These are phyloP conservation scores for Cutaneotrichosporon cutaneum DNA, from an alignment of 1,284 basidiomycete species.

Conservation along the genomic window DNA sequence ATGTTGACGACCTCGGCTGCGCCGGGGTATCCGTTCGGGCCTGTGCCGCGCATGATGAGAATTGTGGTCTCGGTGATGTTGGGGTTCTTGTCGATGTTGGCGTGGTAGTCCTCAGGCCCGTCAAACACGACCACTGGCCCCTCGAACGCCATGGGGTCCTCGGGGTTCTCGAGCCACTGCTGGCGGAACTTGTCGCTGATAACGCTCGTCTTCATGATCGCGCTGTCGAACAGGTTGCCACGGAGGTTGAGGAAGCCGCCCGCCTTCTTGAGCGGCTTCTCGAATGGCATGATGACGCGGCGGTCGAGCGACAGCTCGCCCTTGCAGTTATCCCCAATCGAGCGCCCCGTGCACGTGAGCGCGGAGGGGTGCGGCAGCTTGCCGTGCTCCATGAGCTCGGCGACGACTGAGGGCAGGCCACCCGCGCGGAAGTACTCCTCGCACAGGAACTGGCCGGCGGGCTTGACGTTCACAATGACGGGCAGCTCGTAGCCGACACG, in stretches of 20 bases:
- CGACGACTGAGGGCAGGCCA: constrained; percentile 48
- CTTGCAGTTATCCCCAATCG: constrained; percentile 41
- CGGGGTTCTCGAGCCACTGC: constrained; percentile 48
- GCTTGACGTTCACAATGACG: constrained; percentile 47
- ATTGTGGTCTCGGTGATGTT: constrained; percentile 41
- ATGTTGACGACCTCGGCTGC: constrained; percentile 53
- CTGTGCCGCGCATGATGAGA: constrained; percentile 51
- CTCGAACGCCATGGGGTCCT: constrained; percentile 52
- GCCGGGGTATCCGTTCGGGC: constrained; percentile 50
- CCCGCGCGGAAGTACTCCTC: constrained; percentile 52
- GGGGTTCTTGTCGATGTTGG: constrained; percentile 38
- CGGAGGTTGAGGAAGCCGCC: constrained; percentile 51
- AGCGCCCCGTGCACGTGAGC: constrained; percentile 43
- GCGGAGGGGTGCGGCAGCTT: constrained; percentile 46
- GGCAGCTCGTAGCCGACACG: constrained; percentile 48
- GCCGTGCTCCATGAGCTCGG: constrained; percentile 40
- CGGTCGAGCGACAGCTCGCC: constrained; percentile 44
- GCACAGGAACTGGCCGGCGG: constrained; percentile 49
- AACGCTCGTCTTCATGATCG: constrained; percentile 54
- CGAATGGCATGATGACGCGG: constrained; percentile 47
- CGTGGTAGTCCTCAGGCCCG: constrained; percentile 52
- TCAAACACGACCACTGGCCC: constrained; percentile 52
- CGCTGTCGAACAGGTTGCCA: constrained; percentile 51
- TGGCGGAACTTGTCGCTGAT: constrained; percentile 44
- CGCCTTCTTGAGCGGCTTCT: constrained; percentile 40